Evolutionary conservation across 2,329 filamentous ascomycete genomes (phyloP).

Genomic region (Diaporthe destruens): DNA sequence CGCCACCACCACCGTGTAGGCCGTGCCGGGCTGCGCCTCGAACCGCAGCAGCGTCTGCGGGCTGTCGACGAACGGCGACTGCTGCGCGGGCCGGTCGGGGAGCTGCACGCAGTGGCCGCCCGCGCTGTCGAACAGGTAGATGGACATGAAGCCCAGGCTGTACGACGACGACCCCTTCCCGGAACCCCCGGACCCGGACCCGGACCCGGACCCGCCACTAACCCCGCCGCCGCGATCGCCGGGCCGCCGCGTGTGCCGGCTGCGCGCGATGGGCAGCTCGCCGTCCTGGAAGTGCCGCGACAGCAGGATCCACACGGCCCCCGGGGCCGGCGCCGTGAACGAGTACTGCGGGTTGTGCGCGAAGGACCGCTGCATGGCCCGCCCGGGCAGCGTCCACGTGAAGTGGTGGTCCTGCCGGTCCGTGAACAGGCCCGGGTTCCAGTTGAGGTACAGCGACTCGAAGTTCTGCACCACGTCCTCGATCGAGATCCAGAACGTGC

Average conservation of each 20-base stretch:
- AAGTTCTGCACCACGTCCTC: conserved; percentile 92
- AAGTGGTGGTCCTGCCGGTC: conserved; percentile 92
- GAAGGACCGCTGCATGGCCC: conserved; percentile 66
- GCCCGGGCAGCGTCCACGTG: conserved; percentile 74
- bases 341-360: conserved; percentile 80
- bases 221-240: conserved; percentile 38
- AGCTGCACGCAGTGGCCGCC: conserved; percentile 79
- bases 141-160: conserved; percentile 84
- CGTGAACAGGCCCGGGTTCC: conserved; percentile 89
- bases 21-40: conserved; percentile 60
- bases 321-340: conserved; percentile 68
- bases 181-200: too few species aligned
- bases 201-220: too few species aligned
- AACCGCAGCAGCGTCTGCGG: conserved; percentile 90
- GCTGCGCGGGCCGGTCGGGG: conserved; percentile 77
- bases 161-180: too few species aligned
- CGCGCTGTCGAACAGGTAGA: conserved; percentile 78
- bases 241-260: conserved; percentile 47
- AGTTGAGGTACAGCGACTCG: conserved; percentile 96
- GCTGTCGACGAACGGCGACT: conserved; percentile 91
- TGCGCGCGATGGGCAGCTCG: conserved; percentile 69
- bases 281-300: conserved; percentile 85
- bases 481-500: conserved; percentile 94
- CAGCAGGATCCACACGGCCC: conserved; percentile 84
- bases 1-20: conserved; percentile 75